phyloP scores from a whole-genome alignment of 768 basidiomycete genomes.

The Trametes coccinea region DNA sequence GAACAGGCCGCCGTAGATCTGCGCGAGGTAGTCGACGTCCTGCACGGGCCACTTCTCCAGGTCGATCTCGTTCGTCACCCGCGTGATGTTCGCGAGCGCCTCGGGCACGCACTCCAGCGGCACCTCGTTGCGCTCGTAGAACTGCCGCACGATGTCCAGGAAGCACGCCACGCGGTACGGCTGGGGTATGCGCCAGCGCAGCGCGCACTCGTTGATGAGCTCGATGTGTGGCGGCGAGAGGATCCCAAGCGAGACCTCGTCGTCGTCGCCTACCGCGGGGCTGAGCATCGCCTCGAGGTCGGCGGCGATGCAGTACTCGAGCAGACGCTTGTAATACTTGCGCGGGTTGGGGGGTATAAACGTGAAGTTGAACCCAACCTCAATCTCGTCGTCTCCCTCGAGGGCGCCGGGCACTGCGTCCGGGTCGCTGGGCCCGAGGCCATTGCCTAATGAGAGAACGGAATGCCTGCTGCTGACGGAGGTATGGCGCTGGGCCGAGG shows the following conservation, averaged over 20 bases:
- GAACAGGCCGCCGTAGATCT: constrained; percentile 72
- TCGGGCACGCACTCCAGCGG: constrained; percentile 95
- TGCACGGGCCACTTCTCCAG: constrained; percentile 74
- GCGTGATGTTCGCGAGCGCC: constrained; percentile 72
- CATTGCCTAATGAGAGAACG: constrained; percentile 31
- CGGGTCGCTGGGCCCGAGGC: constrained; percentile 33
- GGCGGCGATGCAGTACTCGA: constrained; percentile 77
- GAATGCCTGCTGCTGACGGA: constrained; percentile 75
- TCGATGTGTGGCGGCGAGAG: constrained; percentile 77
- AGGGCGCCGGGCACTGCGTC: constrained; percentile 42
- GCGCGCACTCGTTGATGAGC: constrained; percentile 83
- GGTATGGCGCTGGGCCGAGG: constrained; percentile 46
- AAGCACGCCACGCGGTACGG: constrained; percentile 79
- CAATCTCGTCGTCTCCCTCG: constrained; percentile 68
- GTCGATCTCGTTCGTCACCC: constrained; percentile 68
- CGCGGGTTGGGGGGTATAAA: constrained; percentile 89
- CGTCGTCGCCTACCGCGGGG: constrained; percentile 89
- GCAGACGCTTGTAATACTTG: constrained; percentile 80
- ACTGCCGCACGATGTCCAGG: constrained; percentile 80
- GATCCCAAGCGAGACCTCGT: constrained; percentile 94
- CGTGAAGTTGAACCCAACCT: constrained; percentile 76
- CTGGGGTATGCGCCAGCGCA: constrained; percentile 87
- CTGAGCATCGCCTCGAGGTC: constrained; percentile 91
- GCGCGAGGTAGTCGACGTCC: constrained; percentile 81
- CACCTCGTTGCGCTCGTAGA: constrained; percentile 87